These are phyloP conservation scores for Galeopsis tetrahit DNA, from an alignment of 257 asterid species.

Conservation along the genomic window DNA sequence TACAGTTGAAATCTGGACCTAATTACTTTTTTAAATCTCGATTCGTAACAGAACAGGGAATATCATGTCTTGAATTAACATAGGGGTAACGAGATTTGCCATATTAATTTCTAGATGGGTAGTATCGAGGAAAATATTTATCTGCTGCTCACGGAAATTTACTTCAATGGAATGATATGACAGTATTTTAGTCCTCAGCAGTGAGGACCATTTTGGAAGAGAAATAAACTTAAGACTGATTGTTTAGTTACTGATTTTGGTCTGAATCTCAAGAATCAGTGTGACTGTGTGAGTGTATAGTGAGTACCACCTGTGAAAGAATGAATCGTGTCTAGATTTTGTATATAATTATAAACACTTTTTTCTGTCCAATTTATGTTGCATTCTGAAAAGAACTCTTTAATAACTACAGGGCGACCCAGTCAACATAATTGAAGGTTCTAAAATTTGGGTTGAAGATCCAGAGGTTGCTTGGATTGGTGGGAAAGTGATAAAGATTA, in stretches of 20 bases:
- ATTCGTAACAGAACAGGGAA: neutral
- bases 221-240: constrained; percentile 1
- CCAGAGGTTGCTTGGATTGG: constrained; percentile 71
- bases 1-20: constrained; percentile 10
- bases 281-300: neutral
- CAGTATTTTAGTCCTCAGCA: neutral
- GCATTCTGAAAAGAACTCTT: constrained; percentile 30
- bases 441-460: constrained; percentile 86
- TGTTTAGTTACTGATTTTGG: neutral
- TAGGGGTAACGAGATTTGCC: neutral
- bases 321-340: constrained; percentile 14
- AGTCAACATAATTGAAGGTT: constrained; percentile 69
- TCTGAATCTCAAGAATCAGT: constrained; percentile 11
- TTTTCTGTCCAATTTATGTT: constrained; percentile 3
- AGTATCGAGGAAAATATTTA: neutral
- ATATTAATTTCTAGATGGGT: neutral
- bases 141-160: neutral
- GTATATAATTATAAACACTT: neutral
- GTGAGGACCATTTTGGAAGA: constrained; percentile 6
- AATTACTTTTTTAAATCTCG: neutral
- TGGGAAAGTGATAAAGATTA: constrained; percentile 66
- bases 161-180: neutral
- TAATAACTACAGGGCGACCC: constrained; percentile 67
- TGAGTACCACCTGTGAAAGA: neutral
- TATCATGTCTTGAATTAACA: neutral